Percentiles rank a stretch among this genome's conserved stretches.
These are phyloP conservation scores for Gastrodia elata DNA, from an alignment of 106 monocot species.

Conservation along the genomic window DNA sequence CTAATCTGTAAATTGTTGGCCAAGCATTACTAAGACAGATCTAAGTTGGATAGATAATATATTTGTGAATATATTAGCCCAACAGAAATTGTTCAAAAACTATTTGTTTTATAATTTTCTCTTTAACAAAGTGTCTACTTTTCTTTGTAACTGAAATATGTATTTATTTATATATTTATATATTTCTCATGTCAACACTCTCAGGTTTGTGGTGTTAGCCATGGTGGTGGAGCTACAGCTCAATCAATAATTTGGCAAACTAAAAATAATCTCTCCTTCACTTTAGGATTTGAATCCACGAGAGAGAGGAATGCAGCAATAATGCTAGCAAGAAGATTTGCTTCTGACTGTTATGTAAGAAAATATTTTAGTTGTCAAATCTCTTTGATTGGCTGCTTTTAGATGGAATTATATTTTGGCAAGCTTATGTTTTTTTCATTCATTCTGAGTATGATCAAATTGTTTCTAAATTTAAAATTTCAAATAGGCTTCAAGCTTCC, in stretches of 20 bases:
- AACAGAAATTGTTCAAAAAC: too few species aligned
- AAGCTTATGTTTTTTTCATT: too few species aligned
- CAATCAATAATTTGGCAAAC: constrained; percentile 63
- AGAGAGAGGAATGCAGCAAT: constrained; percentile 73
- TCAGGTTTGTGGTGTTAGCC: constrained; percentile 62
- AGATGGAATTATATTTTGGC: too few species aligned
- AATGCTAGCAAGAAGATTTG: constrained; percentile 68
- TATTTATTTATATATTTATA: constrained; percentile 40
- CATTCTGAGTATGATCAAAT: too few species aligned
- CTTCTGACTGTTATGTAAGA: constrained; percentile 63
- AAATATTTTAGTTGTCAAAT: too few species aligned
- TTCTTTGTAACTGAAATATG: constrained; percentile 57
- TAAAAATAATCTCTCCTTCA: constrained; percentile 36
- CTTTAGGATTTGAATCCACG: constrained; percentile 64
- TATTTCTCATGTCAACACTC: constrained; percentile 13
- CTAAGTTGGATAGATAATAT: constrained; percentile 69
- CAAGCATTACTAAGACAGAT: constrained; percentile 55
- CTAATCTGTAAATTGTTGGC: too few species aligned
- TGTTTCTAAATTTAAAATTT: too few species aligned
- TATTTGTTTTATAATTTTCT: too few species aligned
- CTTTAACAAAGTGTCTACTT: too few species aligned
- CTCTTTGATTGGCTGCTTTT: too few species aligned
- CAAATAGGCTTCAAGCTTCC: too few species aligned
- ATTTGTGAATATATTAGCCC: constrained; percentile 46
- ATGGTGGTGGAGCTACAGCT: constrained; percentile 54